Percentiles rank a stretch among this genome's conserved stretches.
phyloP scores from a whole-genome alignment of 2,329 filamentous ascomycete species.

The Ophiocordyceps camponoti-rufipedis region DNA sequence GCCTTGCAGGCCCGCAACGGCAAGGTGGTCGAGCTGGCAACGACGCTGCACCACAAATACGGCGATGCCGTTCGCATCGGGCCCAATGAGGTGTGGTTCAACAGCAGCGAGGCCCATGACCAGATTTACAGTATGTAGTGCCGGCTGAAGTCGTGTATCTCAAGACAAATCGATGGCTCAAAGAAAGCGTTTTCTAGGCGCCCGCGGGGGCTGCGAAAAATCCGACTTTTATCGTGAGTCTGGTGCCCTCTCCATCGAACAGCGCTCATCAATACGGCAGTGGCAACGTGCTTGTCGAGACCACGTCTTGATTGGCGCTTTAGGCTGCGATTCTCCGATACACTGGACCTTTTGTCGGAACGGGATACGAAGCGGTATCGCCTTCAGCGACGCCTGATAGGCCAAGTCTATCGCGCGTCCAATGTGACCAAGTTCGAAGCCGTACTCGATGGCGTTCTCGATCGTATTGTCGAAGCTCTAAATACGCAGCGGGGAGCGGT shows the following conservation, averaged over 20 bases:
- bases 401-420: slow-evolving; percentile 24
- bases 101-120: slow-evolving; percentile 26
- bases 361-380: slow-evolving; percentile 26
- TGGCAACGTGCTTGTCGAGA: slow-evolving; percentile 25
- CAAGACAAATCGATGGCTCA: background rate
- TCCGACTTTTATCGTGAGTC: slow-evolving; percentile 31
- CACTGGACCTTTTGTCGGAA: slow-evolving; percentile 32
- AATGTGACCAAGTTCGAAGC: slow-evolving; percentile 23
- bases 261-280: slow-evolving; percentile 8
- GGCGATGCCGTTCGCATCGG: slow-evolving; percentile 33
- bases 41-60: slow-evolving; percentile 25
- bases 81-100: slow-evolving; percentile 34
- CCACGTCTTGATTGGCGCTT: slow-evolving; percentile 22
- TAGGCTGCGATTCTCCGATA: slow-evolving; percentile 19
- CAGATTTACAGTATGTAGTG: slow-evolving; percentile 24
- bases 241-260: background rate
- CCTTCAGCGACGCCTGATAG: slow-evolving; percentile 28
- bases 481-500: slow-evolving; percentile 16
- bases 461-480: slow-evolving; percentile 16
- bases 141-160: background rate
- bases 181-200: slow-evolving; percentile 14
- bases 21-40: slow-evolving; percentile 20
- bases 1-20: slow-evolving; percentile 26
- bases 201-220: slow-evolving; percentile 28
- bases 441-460: slow-evolving; percentile 22